Conservation (phyloP, 192 early-diverging fungal genomes). For the Coemansia asiatica region DNA sequence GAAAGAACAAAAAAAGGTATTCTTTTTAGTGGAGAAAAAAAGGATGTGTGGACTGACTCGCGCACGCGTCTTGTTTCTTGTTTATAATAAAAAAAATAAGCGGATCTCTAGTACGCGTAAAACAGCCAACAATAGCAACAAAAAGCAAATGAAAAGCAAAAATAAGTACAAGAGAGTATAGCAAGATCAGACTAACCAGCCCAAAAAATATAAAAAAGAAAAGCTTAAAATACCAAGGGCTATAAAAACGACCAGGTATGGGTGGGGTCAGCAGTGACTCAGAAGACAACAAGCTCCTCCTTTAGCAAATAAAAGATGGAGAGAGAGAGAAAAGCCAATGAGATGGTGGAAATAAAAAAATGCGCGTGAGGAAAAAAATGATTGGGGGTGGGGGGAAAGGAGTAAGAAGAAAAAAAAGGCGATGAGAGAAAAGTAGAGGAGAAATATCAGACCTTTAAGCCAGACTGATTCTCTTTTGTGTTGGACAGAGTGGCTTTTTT, state of each 20-base stretch:
- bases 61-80: no score
- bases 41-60: no score
- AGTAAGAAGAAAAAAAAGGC: constrained; percentile 9
- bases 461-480: constrained; percentile 9
- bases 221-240: background rate
- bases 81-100: no score
- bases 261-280: background rate
- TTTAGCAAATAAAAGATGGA: background rate
- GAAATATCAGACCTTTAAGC: constrained; percentile 15
- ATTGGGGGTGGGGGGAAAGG: background rate
- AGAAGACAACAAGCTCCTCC: no score
- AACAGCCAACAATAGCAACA: background rate
- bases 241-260: background rate
- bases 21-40: no score
- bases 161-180: no score
- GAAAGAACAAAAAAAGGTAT: no score
- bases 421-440: constrained; percentile 12
- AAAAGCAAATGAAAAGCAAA: background rate
- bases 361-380: background rate
- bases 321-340: background rate
- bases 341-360: background rate
- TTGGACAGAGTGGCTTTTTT: constrained; percentile 7
- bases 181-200: no score
- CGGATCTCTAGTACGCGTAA: no score
- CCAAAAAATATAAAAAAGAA: background rate